Conservation (phyloP, 1,284 basidiomycete genomes). For the Vanrija pseudolonga region DNA sequence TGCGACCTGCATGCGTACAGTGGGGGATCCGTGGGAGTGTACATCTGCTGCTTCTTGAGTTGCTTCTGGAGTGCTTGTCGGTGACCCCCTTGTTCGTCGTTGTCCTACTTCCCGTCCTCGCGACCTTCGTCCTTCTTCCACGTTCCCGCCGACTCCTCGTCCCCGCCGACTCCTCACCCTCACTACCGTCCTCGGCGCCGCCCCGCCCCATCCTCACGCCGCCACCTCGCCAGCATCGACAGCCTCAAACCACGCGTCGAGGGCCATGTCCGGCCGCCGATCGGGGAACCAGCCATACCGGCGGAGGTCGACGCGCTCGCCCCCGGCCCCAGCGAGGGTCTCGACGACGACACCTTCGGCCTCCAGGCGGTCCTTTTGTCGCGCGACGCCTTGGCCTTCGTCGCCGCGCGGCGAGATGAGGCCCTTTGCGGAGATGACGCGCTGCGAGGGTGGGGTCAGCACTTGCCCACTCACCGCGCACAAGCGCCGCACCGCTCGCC, state of each 20-base stretch:
- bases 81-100: too few species aligned
- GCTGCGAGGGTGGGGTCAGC: slow-evolving; percentile 15
- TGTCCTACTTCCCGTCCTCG: too few species aligned
- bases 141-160: too few species aligned
- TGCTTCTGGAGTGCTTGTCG: too few species aligned
- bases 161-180: too few species aligned
- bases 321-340: slow-evolving; percentile 45
- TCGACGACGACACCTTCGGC: slow-evolving; percentile 68
- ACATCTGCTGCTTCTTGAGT: too few species aligned
- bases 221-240: background rate
- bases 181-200: too few species aligned
- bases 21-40: too few species aligned
- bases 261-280: slow-evolving; percentile 7
- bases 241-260: slow-evolving; percentile 12
- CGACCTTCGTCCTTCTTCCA: too few species aligned
- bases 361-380: slow-evolving; percentile 63
- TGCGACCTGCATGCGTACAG: too few species aligned
- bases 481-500: too few species aligned
- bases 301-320: slow-evolving; percentile 55
- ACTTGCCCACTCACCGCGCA: too few species aligned
- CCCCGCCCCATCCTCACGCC: background rate
- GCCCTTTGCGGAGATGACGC: slow-evolving; percentile 45
- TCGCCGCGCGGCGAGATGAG: slow-evolving; percentile 75
- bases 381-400: slow-evolving; percentile 62
- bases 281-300: slow-evolving; percentile 63